Evolutionary conservation across 2,329 filamentous ascomycete genomes (phyloP), one percentile per base, ranked within the genome.

Genomic region (Cladosporium oxysporum): DNA sequence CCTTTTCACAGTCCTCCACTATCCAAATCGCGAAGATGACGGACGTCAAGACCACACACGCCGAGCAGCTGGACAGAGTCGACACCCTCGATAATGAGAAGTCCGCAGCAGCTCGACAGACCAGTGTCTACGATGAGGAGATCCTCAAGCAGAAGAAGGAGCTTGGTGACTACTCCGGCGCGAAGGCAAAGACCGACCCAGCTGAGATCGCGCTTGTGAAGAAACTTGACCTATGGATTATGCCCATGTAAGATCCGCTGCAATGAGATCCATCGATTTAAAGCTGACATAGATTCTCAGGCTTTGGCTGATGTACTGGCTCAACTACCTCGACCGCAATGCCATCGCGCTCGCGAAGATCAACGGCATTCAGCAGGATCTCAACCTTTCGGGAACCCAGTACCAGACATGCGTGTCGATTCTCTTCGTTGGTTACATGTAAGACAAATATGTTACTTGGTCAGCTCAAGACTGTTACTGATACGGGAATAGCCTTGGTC

Each of bases 321-420:
- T 70, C 18, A 70, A 70, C 55, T 70, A 67, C 41, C 60, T 70
- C 10, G 67, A 69, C 44, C 63, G 68, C 1, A 70, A 70, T 44
- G 66, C 65, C 21, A 70, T 70, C n/a, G 64, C 64, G 6, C 57
- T 61, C 14, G 64, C 74, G 5, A 66, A 72, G 50, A 66, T 75
- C 12, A 82, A 81, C 6, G 78, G 81, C 65, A 69, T 84, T 3
- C 80, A 83, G 66, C 71, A 78, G 11, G 82, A 84, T 55, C 74
- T 83, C 18, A 73, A 76, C 8, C 73, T 83, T 69, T 76, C 74
- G 1, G 80, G 79, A 7, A 79, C 77, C 7, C 77, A 82, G 68
- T 82, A 80, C 70, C 76, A 81, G 66, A 81, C 80, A 21, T 77
- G 76, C 64, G 77, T 81, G 21, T 78, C 76, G 29, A 79, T 81